Evolutionary conservation across 768 basidiomycete species (phyloP), one percentile per base, ranked within the genome.

Genomic region (Hypsizygus marmoreus): DNA sequence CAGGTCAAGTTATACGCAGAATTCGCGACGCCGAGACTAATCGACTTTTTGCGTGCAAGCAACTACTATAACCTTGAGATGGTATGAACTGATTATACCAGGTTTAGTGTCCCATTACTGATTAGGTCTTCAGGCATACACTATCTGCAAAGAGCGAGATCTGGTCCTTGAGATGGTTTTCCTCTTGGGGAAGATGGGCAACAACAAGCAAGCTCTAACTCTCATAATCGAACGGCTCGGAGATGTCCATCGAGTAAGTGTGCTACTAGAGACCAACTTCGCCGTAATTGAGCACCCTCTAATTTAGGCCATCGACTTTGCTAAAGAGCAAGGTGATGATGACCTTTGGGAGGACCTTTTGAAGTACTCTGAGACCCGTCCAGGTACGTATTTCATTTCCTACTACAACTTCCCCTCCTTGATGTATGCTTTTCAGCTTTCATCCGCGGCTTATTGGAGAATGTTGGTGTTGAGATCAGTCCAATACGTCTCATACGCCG

Each of bases 271-370:
- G n/a, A 6, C 32, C 24, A 26, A 11, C 32, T 28, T 30, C 19
- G 3, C 20, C 3, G 20, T 23, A 37, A 14, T 17, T 13, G 2
- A 20, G 2, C 5, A 41, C 8, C 10, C 45, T 12, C 14, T 26
- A 16, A 17, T 26, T 1, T 33, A 93, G 91, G 93, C 95, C 3
- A 98, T 99, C 58, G 95, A 97, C 47, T 99, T 99, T 52, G 95
- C 95, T 2, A 95, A 95, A 59, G 94, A 97, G 63, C 95, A 97
- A 64, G 87, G 85, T 41, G 97, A 98, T 52, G 87, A 94, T 50
- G 97, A 98, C 62, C 80, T 99, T 0, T 99, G 95, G 97, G 95
- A 98, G 57, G 95, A 98, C 61, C 76, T 99, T 7, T 70, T 99
- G 20, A 84, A 77, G 49, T 98, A 98, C 58, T 95, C 95, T 0